These are phyloP conservation scores for Quercus berberidifolia DNA, from an alignment of 306 rosid genomes.

Conservation along the genomic window DNA sequence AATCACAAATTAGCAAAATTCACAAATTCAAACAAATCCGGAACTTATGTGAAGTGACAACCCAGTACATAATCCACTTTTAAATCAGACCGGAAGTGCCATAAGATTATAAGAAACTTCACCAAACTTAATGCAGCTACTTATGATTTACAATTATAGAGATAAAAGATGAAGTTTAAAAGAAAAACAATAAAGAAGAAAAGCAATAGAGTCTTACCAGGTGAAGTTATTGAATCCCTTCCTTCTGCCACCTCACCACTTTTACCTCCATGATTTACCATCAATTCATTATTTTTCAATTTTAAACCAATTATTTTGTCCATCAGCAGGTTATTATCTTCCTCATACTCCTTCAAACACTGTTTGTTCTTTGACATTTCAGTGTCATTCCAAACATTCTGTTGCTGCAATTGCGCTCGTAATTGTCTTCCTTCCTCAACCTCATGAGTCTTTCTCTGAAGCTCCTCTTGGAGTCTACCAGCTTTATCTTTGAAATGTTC, in stretches of 20 bases:
- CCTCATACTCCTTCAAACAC: constrained; percentile 28
- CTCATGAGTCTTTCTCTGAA: constrained; percentile 25
- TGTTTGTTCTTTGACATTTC: constrained; percentile 28
- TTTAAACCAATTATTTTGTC: constrained; percentile 31
- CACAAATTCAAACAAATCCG: background rate
- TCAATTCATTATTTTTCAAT: constrained; percentile 35
- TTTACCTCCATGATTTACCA: constrained; percentile 23
- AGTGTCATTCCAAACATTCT: constrained; percentile 11
- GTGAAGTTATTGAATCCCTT: constrained; percentile 33
- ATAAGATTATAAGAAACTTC: background rate
- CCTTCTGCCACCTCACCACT: constrained; percentile 9
- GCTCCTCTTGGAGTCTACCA: constrained; percentile 17
- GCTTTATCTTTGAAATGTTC: constrained; percentile 37
- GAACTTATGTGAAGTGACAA: background rate
- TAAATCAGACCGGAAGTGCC: background rate
- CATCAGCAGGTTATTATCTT: constrained; percentile 36
- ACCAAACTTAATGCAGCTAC: background rate
- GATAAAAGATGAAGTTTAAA: background rate
- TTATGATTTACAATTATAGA: background rate
- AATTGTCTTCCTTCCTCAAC: constrained; percentile 34
- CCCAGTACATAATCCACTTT: background rate
- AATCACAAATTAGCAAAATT: background rate
- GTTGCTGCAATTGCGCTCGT: constrained; percentile 13
- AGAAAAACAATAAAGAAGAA: background rate
- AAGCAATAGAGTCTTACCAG: constrained; percentile 47